A percentile compares a stretch with the other conserved stretches of the same genome.
Conservation (phyloP, 768 basidiomycete species). For the Psilocybe azurescens region DNA sequence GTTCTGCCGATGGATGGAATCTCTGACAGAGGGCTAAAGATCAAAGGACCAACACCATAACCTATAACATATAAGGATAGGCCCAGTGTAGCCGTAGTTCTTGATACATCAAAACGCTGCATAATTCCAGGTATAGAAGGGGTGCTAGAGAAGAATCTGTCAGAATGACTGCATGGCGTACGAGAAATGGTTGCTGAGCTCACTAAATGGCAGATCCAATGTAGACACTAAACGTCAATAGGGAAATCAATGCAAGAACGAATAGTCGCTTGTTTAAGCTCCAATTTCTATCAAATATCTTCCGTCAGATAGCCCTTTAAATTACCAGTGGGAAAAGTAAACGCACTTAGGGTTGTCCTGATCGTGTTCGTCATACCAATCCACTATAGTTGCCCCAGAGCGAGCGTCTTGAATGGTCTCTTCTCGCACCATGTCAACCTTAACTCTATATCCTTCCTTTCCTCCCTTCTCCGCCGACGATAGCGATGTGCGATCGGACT, state of each 20-base stretch:
- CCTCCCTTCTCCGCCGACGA: background rate
- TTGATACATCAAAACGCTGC: conserved; percentile 3
- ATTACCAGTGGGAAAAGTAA: background rate
- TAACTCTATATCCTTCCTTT: background rate
- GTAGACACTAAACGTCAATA: conserved; percentile 9
- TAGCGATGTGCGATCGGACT: background rate
- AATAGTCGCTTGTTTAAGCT: conserved; percentile 4
- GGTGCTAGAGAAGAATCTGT: background rate
- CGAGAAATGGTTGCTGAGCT: background rate
- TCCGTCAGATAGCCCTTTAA: background rate
- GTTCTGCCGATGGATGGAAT: conserved; percentile 7
- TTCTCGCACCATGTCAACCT: background rate
- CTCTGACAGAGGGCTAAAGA: conserved; percentile 8
- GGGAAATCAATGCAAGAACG: conserved; percentile 3
- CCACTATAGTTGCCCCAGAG: background rate
- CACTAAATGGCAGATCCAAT: conserved; percentile 12
- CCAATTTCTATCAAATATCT: conserved; percentile 1
- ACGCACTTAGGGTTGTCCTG: conserved; percentile 6
- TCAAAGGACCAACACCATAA: conserved; percentile 8
- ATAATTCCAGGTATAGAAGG: conserved; percentile 9
- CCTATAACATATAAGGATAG: conserved; percentile 9
- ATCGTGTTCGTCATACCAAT: conserved; percentile 4
- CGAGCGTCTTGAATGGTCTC: background rate
- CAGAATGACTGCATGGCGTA: background rate
- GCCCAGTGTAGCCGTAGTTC: conserved; percentile 6